Conservation (phyloP, 2,329 filamentous ascomycete genomes). For the Phaeosphaeria sp. region DNA sequence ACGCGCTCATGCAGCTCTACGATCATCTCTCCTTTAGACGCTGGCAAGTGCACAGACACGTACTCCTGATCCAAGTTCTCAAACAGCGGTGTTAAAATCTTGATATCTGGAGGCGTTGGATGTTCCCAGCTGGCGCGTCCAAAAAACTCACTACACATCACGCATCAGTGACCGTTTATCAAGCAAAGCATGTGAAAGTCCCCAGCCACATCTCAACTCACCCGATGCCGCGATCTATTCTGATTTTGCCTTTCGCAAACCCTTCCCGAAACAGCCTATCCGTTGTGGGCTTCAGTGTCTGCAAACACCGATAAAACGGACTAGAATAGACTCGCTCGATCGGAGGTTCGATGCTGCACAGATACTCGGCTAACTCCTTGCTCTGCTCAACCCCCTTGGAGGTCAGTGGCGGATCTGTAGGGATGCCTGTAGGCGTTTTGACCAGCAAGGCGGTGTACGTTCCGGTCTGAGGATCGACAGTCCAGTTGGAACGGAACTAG, state of each 20-base stretch:
- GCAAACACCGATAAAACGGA: constrained; percentile 52
- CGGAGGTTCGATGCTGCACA: constrained; percentile 68
- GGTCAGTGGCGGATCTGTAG: constrained; percentile 86
- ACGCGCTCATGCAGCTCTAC: constrained; percentile 80
- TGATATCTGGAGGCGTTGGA: constrained; percentile 73
- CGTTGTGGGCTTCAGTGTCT: constrained; percentile 48
- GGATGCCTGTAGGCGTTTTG: constrained; percentile 81
- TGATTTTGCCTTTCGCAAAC: constrained; percentile 49
- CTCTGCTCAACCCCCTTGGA: constrained; percentile 86
- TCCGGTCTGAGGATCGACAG: constrained; percentile 80
- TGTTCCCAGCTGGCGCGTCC: constrained; percentile 85
- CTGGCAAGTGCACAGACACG: constrained; percentile 70
- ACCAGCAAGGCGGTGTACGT: constrained; percentile 71
- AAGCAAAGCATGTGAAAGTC: neutral
- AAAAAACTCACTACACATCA: constrained; percentile 80
- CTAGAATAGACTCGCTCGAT: constrained; percentile 75
- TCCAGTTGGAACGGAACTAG: constrained; percentile 87
- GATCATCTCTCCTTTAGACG: constrained; percentile 78
- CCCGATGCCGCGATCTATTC: constrained; percentile 62
- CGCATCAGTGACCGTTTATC: constrained; percentile 46
- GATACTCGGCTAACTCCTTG: constrained; percentile 72
- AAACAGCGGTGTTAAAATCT: constrained; percentile 72
- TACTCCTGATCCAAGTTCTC: constrained; percentile 63
- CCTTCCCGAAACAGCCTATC: constrained; percentile 41
- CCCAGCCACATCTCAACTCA: constrained; percentile 50